Evolutionary conservation across 2,329 filamentous ascomycete species (phyloP).

Genomic region (Cladosporium sp.): DNA sequence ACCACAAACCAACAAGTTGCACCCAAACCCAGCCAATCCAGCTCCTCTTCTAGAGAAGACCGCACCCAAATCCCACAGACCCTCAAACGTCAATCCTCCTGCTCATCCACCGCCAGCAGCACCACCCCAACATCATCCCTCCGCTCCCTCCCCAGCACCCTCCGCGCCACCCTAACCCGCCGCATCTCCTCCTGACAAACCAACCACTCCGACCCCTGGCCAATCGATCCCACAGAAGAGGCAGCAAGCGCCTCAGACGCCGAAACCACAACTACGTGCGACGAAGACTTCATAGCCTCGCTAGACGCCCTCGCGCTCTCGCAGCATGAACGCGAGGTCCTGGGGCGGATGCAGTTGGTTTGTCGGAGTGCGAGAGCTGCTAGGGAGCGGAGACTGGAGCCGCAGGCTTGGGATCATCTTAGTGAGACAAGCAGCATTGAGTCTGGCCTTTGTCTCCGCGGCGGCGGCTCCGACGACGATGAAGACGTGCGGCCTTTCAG

Average conservation of each 20-base stretch:
- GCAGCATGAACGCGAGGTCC: neutral
- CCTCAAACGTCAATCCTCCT: neutral
- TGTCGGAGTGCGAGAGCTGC: neutral
- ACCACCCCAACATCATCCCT: neutral
- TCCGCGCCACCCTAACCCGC: neutral
- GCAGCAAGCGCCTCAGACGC: neutral
- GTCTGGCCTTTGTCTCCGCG: too few relatives aligned
- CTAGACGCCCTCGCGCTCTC: slow-evolving; percentile 14
- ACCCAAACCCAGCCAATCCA: too few relatives aligned
- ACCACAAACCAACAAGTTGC: neutral
- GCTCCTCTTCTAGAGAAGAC: too few relatives aligned
- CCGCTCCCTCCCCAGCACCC: neutral
- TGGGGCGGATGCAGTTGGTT: slow-evolving; percentile 3
- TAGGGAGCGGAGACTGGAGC: too few relatives aligned
- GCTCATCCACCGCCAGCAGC: neutral
- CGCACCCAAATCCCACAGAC: too few relatives aligned
- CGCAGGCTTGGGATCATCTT: too few relatives aligned
- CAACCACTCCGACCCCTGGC: neutral
- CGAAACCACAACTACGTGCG: too few relatives aligned
- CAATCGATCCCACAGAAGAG: neutral
- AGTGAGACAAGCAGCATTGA: too few relatives aligned
- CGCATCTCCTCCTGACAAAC: neutral
- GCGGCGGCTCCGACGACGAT: too few relatives aligned
- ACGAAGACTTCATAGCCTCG: neutral
- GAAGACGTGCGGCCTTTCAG: neutral